Conservation (phyloP, 192 early-diverging fungal species). For the Pecoramyces ruminantium region DNA sequence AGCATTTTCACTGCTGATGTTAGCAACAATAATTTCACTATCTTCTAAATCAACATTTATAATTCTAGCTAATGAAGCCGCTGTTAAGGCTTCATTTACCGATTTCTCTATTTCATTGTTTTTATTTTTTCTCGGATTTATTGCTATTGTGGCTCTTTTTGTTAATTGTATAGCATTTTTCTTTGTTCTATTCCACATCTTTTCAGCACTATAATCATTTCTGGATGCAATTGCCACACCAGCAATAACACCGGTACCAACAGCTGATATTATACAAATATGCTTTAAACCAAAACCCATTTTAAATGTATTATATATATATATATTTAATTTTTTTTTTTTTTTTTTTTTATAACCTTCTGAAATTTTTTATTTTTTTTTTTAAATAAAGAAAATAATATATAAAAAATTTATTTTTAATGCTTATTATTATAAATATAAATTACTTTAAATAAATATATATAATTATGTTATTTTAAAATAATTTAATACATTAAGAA, state of each 20-base stretch:
- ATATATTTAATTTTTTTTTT: background rate
- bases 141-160: background rate
- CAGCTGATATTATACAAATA: background rate
- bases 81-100: background rate
- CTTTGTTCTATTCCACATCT: background rate
- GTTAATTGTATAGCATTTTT: background rate
- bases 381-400: too few relatives aligned
- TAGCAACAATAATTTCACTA: background rate
- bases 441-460: too few relatives aligned
- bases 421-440: too few relatives aligned
- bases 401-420: too few relatives aligned
- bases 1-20: background rate
- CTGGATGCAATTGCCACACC: background rate
- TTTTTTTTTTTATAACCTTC: too few relatives aligned
- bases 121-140: background rate
- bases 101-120: background rate
- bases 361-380: too few relatives aligned
- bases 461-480: too few relatives aligned
- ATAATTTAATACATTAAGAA: too few relatives aligned
- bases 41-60: background rate
- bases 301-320: background rate
- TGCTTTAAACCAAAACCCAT: background rate
- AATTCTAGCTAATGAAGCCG: background rate
- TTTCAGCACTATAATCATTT: background rate
- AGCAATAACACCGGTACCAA: background rate